These are phyloP conservation scores for Annona cherimola DNA, from an alignment of 164 flowering plant species.

Conservation along the genomic window DNA sequence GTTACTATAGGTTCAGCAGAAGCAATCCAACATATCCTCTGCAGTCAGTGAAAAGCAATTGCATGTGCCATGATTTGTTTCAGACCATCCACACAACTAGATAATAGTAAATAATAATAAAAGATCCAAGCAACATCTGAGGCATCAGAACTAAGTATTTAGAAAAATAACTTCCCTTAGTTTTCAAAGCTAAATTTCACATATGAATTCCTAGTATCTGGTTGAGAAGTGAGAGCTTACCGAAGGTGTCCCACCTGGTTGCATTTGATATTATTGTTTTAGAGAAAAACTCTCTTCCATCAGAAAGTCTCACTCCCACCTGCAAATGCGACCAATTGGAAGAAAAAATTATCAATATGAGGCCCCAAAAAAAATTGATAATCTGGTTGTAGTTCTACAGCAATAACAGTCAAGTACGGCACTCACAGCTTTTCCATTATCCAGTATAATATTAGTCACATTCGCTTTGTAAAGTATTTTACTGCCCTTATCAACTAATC, in stretches of 20 bases:
- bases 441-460: slow-evolving; percentile 62
- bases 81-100: not conserved
- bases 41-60: not conserved
- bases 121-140: not conserved
- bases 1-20: not conserved
- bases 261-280: slow-evolving; percentile 92
- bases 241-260: slow-evolving; percentile 99
- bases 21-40: not conserved
- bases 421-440: slow-evolving; percentile 90
- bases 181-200: not conserved
- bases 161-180: not conserved
- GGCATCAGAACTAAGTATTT: not conserved
- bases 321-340: slow-evolving; percentile 24
- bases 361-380: not conserved
- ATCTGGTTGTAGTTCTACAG: too few relatives aligned
- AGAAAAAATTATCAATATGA: slow-evolving; percentile 6
- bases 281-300: slow-evolving; percentile 79
- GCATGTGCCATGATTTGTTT: not conserved
- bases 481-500: slow-evolving; percentile 75
- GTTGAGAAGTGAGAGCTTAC: slow-evolving; percentile 34
- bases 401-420: not conserved
- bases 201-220: not conserved
- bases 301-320: slow-evolving; percentile 90
- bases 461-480: slow-evolving; percentile 85
- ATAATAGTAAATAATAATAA: too few relatives aligned